phyloP scores from a whole-genome alignment of 768 basidiomycete genomes.

The Suillus subluteus region DNA sequence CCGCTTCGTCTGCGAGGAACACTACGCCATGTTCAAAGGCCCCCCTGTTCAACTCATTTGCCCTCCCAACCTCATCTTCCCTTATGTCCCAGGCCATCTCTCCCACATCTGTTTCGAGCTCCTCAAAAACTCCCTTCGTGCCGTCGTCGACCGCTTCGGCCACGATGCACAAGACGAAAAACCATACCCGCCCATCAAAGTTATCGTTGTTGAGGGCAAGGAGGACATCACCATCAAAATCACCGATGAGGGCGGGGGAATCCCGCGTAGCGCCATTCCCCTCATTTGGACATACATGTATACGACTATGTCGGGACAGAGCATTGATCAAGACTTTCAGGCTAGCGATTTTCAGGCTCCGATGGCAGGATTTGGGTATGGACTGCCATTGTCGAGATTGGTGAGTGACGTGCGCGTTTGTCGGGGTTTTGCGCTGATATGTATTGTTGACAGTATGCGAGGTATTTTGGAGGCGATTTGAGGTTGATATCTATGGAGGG shows the following conservation, averaged over 20 bases:
- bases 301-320: constrained; percentile 77
- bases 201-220: constrained; percentile 94
- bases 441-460: constrained; percentile 67
- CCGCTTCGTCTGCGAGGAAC: constrained; percentile 92
- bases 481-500: constrained; percentile 98
- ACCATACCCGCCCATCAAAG: constrained; percentile 84
- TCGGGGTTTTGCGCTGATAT: constrained; percentile 6
- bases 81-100: constrained; percentile 96
- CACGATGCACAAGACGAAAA: constrained; percentile 44
- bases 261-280: constrained; percentile 82
- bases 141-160: constrained; percentile 92
- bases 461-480: constrained; percentile 95
- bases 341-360: constrained; percentile 94
- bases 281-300: constrained; percentile 99
- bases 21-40: constrained; percentile 93
- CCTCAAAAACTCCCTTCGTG: constrained; percentile 95
- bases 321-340: constrained; percentile 77
- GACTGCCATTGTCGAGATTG: constrained; percentile 88
- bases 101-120: constrained; percentile 98
- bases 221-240: constrained; percentile 99
- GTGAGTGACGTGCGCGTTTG: constrained; percentile 46
- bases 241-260: constrained; percentile 95
- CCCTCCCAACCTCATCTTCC: constrained; percentile 80
- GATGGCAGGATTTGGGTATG: constrained; percentile 97
- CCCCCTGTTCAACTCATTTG: constrained; percentile 97